Base-by-base conservation (phyloP, 768 basidiomycete species). In the Mycena indigotica region DNA sequence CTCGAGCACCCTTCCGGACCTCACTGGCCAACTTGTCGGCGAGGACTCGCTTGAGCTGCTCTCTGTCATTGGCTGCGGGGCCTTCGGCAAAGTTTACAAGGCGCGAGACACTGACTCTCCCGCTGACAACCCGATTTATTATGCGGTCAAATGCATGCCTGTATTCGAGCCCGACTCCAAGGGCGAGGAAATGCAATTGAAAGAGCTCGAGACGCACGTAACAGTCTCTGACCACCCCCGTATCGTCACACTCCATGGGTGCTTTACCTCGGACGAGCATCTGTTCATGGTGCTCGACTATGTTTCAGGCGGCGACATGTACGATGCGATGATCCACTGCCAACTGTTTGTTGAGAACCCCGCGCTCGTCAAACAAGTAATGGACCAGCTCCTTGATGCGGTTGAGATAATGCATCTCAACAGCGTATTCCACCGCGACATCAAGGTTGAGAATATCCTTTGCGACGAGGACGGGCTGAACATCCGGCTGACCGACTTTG, bases 371-470 rank as follows among this genome's bases (percentile, higher is more conserved):
- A 76, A 72, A 52, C 60, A 69, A 29, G 77, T 81, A 25, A 84
- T 84, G 67, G 53, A 80, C 13, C 79, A 84, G 61, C 77, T 86
- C 49, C 60, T 85, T 48, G 80, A 84, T 53, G 79, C 83, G 4
- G 77, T 86, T 48, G 74, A 79, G 45, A 76, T 80, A 65, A 81
- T 80, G 62, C 84, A 86, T 61, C 54, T 63, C 29, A 72, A 71
- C 51, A 81, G 81, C 13, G 77, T 86, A 59, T 83, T 74, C 64
- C 85, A 86, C 63, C 41, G 41, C 26, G 84, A 86, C 59, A 73
- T 86, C 53, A 86, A 86, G 69, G 84, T 84, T 0, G 85, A 84
- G 65, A 83, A 77, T 64, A 69, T 84, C 32, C 62, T 84, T 39
- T 77, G 76, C 58, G 78, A 38, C 26, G 78, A 80, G 16, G 58